Evolutionary conservation across 495 filamentous ascomycete genomes (phyloP), one percentile per base, ranked within the genome.

Genomic region (Neurospora hispaniola): DNA sequence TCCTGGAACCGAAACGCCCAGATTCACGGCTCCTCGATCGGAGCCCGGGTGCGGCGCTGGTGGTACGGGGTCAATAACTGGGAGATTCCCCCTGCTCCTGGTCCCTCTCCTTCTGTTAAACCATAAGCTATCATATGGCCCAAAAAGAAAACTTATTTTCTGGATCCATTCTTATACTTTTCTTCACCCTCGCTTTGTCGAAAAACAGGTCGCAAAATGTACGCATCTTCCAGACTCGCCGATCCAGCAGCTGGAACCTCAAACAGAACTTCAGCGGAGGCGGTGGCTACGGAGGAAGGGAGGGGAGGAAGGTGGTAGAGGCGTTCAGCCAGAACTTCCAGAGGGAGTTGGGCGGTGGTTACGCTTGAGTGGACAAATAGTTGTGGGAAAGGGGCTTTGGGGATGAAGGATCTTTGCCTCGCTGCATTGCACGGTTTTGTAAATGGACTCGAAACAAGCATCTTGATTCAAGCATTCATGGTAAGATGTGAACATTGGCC

Each of bases 31-130:
- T 87, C 84, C 66, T 89, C 86, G 20, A 82, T 91, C 31, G 94
- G 94, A 39, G 92, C 90, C 38, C 85, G 85, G 73, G 78, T 94
- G 16, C 84, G 94, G 73, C 81, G 93, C 71, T 97, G 94, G 94
- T 97, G 94, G 94, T 97, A 92, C 81, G 88, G 86, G 40, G 92
- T 96, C 0, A 97, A 97, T 75, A 92, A 94, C 76, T 97, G 94
- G 94, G 84, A 85, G 62, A 78, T 94, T 39, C 88, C 88, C 27
- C 54, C 54, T 38, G 6, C 54, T 31, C 54, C 54, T 16, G 62
- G 23, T 66, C 54, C 27, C 31, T 66, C 54, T 66, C 3, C 54
- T 66, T 35, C 27, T 38, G 54, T 66, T 66, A 31, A 68, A n/a
- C 23, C 23, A 14, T 73, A 44, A 35, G 42, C 23, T 20, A 38